Base-by-base conservation (phyloP, 805 yeast species). In the Wickerhamomyces chambardii region DNA sequence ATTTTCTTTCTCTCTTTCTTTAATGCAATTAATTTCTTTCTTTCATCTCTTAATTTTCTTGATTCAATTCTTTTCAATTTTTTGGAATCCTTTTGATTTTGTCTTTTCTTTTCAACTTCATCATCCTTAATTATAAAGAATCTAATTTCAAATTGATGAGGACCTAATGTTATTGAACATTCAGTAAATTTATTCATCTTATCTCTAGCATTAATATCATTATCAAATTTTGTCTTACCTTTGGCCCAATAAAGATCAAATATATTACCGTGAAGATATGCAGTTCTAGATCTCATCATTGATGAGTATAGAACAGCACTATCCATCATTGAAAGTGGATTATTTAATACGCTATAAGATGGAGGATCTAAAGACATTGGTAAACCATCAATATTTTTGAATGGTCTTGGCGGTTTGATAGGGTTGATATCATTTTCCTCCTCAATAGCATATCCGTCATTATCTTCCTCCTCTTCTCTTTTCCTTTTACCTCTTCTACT, bases 141-240 rank as follows among this genome's bases (percentile, higher is more conserved):
- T 40, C 94, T 63, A 2, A 82, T 69, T 28, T 78, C 85, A 58
- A 85, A 85, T 0, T 63, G 57, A 57, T 90, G 98, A 0, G 96
- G 95, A 0, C 97, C 97, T 17, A 82, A 66, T 10, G 66, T 63
- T 59, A 87, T 58, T 2, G 63, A 59, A 40, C 89, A 76, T 45
- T 89, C 96, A 45, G 90, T 75, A 37, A 92, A 61, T 52, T 86
- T 87, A 40, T 86, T 80, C 95, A 89, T 87, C 37, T 78, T 78
- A 43, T 90, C 97, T 47, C 94, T 64, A 5, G 84, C 80, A 50
- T 73, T 75, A n/a, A 52, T 56, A 37, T 64, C 68, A 40, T 64
- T 53, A 36, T 59, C 53, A 21, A 57, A 39, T 58, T 56, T 36
- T 54, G 67, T 35, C 63, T 66, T 35, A 33, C 79, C 82, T 40